Percentiles rank a stretch among this genome's conserved stretches.
phyloP scores from a whole-genome alignment of 176 grass and related monocot species.

The Avena atlantica region DNA sequence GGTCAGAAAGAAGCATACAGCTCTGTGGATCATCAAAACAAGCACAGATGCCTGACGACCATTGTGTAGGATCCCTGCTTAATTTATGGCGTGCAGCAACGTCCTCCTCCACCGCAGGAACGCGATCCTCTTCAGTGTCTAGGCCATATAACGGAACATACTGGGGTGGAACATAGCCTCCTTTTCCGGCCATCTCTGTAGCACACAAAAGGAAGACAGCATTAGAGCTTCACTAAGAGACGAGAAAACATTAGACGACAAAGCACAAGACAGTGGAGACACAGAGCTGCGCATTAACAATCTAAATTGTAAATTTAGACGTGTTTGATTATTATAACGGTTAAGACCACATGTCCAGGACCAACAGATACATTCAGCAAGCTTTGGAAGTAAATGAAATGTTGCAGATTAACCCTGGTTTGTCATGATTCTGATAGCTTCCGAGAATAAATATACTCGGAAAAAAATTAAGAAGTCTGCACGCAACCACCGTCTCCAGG shows the following conservation, averaged over 20 bases:
- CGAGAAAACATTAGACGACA: neutral
- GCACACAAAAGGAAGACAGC: neutral
- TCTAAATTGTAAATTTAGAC: neutral
- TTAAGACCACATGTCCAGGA: neutral
- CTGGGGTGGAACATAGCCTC: conserved; percentile 74
- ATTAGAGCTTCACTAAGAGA: conserved; percentile 1
- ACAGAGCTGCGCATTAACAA: neutral
- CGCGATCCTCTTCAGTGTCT: conserved; percentile 56
- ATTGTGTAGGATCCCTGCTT: conserved; percentile 61
- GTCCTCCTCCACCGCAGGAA: conserved; percentile 47
- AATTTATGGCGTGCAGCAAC: conserved; percentile 26
- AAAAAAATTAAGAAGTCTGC: neutral
- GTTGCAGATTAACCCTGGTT: neutral
- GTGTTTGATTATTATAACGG: conserved; percentile 7
- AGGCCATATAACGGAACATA: conserved; percentile 68
- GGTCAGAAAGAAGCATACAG: conserved; percentile 88
- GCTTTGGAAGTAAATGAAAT: conserved; percentile 2
- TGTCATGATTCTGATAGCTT: neutral
- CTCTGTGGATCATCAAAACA: conserved; percentile 91
- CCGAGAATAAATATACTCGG: neutral
- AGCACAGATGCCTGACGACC: conserved; percentile 99
- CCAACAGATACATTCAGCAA: neutral
- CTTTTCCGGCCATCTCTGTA: conserved; percentile 70
- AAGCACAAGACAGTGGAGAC: neutral
- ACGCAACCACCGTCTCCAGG: neutral